phyloP scores from a whole-genome alignment of 2,329 filamentous ascomycete genomes.

The Diaporthe humulicola region DNA sequence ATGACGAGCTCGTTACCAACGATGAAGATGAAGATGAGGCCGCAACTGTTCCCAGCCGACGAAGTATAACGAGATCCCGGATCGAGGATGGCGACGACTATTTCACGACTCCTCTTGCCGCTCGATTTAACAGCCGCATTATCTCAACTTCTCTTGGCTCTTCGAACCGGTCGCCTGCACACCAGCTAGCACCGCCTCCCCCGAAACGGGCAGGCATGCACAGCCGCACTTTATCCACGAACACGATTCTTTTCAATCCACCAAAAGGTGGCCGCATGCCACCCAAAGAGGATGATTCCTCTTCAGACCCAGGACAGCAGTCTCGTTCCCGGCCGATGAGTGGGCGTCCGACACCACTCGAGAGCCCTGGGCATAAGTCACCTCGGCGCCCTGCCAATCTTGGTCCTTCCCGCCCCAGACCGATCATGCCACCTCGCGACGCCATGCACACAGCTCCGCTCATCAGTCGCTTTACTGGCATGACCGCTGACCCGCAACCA shows the following conservation, averaged over 20 bases:
- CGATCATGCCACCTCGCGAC: slow-evolving; percentile 66
- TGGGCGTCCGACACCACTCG: slow-evolving; percentile 54
- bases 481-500: slow-evolving; percentile 62
- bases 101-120: slow-evolving; percentile 65
- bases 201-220: slow-evolving; percentile 64
- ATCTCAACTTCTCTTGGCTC: slow-evolving; percentile 51
- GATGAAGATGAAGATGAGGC: slow-evolving; percentile 75
- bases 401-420: slow-evolving; percentile 66
- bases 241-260: slow-evolving; percentile 88
- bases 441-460: slow-evolving; percentile 69
- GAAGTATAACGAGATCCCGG: slow-evolving; percentile 21
- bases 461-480: slow-evolving; percentile 58
- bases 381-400: slow-evolving; percentile 60
- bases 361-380: slow-evolving; percentile 59
- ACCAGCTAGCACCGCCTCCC: slow-evolving; percentile 44
- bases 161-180: slow-evolving; percentile 40
- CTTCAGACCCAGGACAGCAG: slow-evolving; percentile 51
- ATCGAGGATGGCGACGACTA: slow-evolving; percentile 60
- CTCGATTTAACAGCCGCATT: slow-evolving; percentile 51
- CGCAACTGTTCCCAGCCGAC: slow-evolving; percentile 47
- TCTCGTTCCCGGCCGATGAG: slow-evolving; percentile 52
- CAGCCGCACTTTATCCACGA: slow-evolving; percentile 81
- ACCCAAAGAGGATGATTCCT: slow-evolving; percentile 53
- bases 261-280: slow-evolving; percentile 40
- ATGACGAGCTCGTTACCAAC: slow-evolving; percentile 89